Evolutionary conservation across 2,329 filamentous ascomycete genomes (phyloP), one percentile per base, ranked within the genome.

Genomic region (Colletotrichum musae): DNA sequence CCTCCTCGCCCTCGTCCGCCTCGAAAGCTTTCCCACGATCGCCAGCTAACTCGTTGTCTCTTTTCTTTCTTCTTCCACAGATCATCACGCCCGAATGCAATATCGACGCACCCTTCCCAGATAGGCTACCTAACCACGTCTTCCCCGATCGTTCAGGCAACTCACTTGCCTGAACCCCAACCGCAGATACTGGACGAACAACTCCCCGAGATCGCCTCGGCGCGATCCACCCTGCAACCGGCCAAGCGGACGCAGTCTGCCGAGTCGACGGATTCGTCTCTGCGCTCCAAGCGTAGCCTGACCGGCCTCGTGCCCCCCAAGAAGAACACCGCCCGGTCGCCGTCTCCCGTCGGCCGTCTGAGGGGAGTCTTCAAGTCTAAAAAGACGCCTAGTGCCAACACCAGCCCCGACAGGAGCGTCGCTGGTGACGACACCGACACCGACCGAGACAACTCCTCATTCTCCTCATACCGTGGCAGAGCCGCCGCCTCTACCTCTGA

Each of bases 271-370:
- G 69, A 70, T 71, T 72, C 74, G 56, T 71, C 75, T 51, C 67
- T 76, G 67, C 62, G 75, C 53, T 70, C 81, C 76, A 45, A 72
- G 70, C 63, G 75, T 69, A 78, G 77, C 74, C 78, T 79, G 58
- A 80, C 80, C 53, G 80, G 75, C 68, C 82, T 83, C 70, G 83
- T 78, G 73, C 81, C 79, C 64, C 83, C 82, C 56, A 76, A 75
- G 72, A 82, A 79, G 74, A 81, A 82, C 69, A 77, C 80, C 53
- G 87, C 87, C 73, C 88, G 92, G 69, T 89, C 89, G 26, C 85
- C 88, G 21, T 95, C 94, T 10, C 92, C 93, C 12, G 89, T 88
- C 59, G 88, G 90, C 75, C 93, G 91, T 75, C 83, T 95, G 70
- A 92, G 88, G 78, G 90, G 91, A 76, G 92, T 91, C 13, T 94